Evolutionary conservation across 352 stramenopile genomes (phyloP), one percentile per base, ranked within the genome.

Genomic region (Phytophthora idaei): DNA sequence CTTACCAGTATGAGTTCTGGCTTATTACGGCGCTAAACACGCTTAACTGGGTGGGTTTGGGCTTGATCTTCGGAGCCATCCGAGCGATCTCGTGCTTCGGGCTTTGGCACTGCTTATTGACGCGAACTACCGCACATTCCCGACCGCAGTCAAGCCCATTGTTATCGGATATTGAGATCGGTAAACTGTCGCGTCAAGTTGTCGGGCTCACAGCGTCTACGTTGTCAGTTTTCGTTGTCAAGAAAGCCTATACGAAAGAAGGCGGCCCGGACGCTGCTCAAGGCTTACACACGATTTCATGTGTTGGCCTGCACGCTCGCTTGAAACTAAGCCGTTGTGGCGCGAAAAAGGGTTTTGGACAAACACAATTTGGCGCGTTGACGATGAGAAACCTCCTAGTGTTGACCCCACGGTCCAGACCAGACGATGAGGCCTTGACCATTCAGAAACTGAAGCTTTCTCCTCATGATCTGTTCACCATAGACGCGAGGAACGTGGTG

Each of bases 21-120:
- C 67, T 71, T 36, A 41, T 71, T 17, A 53, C 63, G 2, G 25
- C 29, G 2, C 50, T 71, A 28, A 70, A 61, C 36, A 57, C 50
- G 12, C 25, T 71, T 11, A 71, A 66, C 28, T 71, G 63, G 63
- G 25, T 57, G 11, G 57, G 41, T 0, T 15, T 67, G 41, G 50
- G 49, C 12, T 17, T 61, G 14, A 67, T 71, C 27, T 71, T 71
- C 28, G 63, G 57, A 2, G 63, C 66, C 34, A 34, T 66, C 15
- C 56, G 57, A 45, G 50, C 49, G 9, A 41, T 67, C 10, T 55
- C 50, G 17, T 71, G 64, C 21, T n/a, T 67, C 7, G 50, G 56
- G 8, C 42, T 71, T 4, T 67, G 64, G 64, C 50, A 67, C 34
- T 62, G 44, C n/a, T 71, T n/a, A 71, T 71, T 25, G 57, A 71